A percentile compares a stretch with the other conserved stretches of the same genome.
Evolutionary conservation across 805 yeast genomes (phyloP).

Genomic region (Suhomyces canberraensis): DNA sequence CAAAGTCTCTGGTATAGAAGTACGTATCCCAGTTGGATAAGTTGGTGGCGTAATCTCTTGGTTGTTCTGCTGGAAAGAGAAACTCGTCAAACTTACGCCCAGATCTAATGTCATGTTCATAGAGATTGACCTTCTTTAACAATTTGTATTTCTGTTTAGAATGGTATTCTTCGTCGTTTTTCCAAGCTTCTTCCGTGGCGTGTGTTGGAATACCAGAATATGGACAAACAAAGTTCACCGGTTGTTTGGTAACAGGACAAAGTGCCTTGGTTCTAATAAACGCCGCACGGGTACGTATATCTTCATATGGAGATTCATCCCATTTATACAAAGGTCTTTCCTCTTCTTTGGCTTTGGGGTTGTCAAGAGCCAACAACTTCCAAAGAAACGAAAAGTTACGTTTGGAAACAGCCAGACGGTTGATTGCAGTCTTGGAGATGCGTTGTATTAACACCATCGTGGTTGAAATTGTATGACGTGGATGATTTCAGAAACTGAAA

Average conservation of each 20-base stretch:
- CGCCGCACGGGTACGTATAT: conserved; percentile 87
- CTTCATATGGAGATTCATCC: conserved; percentile 91
- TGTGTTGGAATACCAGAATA: conserved; percentile 96
- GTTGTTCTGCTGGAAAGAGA: conserved; percentile 82
- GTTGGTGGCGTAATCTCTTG: conserved; percentile 70
- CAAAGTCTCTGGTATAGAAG: conserved; percentile 87
- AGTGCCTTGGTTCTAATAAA: conserved; percentile 80
- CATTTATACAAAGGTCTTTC: conserved; percentile 54
- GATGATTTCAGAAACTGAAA: background rate
- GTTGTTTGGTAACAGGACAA: conserved; percentile 85
- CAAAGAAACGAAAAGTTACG: conserved; percentile 37
- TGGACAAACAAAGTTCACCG: conserved; percentile 86
- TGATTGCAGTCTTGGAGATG: conserved; percentile 1
- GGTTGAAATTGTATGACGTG: background rate
- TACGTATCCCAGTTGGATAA: conserved; percentile 88
- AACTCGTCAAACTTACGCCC: conserved; percentile 96
- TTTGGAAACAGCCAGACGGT: background rate
- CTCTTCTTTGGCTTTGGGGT: conserved; percentile 22
- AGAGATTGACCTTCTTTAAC: conserved; percentile 82
- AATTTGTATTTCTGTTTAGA: conserved; percentile 60
- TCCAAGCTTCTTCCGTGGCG: conserved; percentile 87
- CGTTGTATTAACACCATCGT: conserved; percentile 6
- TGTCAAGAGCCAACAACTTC: conserved; percentile 36
- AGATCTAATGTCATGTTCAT: conserved; percentile 91
- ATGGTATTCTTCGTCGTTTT: conserved; percentile 72